Base-by-base conservation (phyloP, 805 yeast species). In the Candida montana region DNA sequence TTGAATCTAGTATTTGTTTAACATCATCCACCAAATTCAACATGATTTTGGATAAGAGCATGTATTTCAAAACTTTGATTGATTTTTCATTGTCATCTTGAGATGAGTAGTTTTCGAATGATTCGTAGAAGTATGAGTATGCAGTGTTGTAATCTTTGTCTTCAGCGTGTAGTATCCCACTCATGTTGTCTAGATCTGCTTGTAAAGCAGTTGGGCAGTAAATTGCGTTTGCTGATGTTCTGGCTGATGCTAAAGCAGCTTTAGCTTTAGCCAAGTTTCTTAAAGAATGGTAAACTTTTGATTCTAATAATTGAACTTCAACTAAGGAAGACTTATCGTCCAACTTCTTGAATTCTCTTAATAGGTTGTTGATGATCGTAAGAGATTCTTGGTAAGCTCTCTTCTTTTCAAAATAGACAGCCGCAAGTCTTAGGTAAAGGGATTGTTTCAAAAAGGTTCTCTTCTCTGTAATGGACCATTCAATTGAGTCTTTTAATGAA, bases 121-220 rank as follows among this genome's bases (percentile, higher is more conserved):
- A 83, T 66, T 93, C 99, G 58, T 78, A 90, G 57, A 93, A 93
- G 63, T 93, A 93, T 7, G 97, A 89, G 59, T 75, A 93, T 11
- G 98, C 96, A 10, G 99, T 93, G 60, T 87, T 85, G 68, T 86
- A 95, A 63, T 93, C 99, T 62, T 86, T 86, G 55, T 93, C 98
- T 64, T 93, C 97, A 30, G 97, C 95, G 67, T 91, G 95, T 48
- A 93, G 74, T 42, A 91, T 81, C 53, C 99, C 99, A 59, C 95
- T 82, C 82, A 91, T 89, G 66, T 87, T 77, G 61, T 93, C 99
- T 41, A 93, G 74, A 59, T 89, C 95, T 1, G 98, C 98, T 65
- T 93, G 96, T 53, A 83, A 74, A 39, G 81, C 69, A n/a, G 97
- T 85, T 9, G 98, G 95, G 55, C 96, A 86, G 68, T 90, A 95